These are phyloP conservation scores for Russula earlei DNA, from an alignment of 768 basidiomycete genomes.

Conservation along the genomic window DNA sequence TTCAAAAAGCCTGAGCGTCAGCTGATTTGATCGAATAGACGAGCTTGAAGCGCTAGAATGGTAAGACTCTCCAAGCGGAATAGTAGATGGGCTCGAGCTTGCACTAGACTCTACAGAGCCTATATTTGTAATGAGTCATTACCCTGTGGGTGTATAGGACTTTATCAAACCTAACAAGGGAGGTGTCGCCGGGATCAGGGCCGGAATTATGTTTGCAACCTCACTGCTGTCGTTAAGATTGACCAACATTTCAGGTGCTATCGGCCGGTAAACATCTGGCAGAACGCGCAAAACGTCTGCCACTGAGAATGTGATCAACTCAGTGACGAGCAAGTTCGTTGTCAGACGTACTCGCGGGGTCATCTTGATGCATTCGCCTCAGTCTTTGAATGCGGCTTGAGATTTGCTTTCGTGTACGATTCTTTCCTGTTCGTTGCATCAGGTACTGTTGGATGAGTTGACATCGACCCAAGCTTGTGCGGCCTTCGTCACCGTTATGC, in stretches of 20 bases:
- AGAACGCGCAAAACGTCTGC: constrained; percentile 3
- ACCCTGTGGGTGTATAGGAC: neutral
- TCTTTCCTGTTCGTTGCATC: constrained; percentile 31
- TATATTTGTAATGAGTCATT: neutral
- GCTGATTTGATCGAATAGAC: constrained; percentile 5
- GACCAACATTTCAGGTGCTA: constrained; percentile 4
- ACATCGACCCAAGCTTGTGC: constrained; percentile 28
- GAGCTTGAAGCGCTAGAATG: constrained; percentile 1
- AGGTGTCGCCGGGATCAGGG: constrained; percentile 2
- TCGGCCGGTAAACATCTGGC: constrained; percentile 1
- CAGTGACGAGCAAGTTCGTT: neutral
- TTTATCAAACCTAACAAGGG: constrained; percentile 11
- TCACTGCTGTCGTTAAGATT: neutral
- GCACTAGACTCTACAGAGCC: constrained; percentile 10
- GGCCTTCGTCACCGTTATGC: neutral
- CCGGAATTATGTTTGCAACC: neutral
- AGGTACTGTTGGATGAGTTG: constrained; percentile 33
- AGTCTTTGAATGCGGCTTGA: constrained; percentile 33
- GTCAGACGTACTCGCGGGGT: constrained; percentile 26
- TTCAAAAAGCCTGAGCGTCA: neutral
- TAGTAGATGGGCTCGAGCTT: constrained; percentile 10
- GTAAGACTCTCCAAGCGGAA: neutral
- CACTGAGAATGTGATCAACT: constrained; percentile 5
- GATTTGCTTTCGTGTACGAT: constrained; percentile 32
- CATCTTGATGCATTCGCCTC: constrained; percentile 28